Evolutionary conservation across 1,284 basidiomycete species (phyloP).

Genomic region (Moniliophthora roreri): DNA sequence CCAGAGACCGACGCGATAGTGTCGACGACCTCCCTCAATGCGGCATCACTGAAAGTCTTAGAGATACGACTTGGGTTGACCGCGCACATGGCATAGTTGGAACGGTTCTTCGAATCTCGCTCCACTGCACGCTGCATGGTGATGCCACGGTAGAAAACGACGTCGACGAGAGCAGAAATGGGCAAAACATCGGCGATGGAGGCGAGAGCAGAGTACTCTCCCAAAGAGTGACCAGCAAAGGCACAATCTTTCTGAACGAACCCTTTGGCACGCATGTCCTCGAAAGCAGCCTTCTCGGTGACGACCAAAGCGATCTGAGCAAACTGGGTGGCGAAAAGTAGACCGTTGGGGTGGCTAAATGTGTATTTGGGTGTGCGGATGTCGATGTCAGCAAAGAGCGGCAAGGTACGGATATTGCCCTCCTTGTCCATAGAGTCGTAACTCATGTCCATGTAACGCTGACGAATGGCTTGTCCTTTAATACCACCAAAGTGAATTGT

Average conservation of each 20-base stretch:
- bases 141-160: constrained; percentile 99
- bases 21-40: constrained; percentile 94
- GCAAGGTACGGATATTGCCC: constrained; percentile 91
- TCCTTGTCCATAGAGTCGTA: constrained; percentile 97
- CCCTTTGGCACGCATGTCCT: constrained; percentile 96
- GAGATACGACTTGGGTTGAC: constrained; percentile 96
- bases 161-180: constrained; percentile 94
- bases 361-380: constrained; percentile 93
- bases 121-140: constrained; percentile 99
- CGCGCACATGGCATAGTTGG: constrained; percentile 98
- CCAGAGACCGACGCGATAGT: constrained; percentile 77
- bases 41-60: constrained; percentile 89
- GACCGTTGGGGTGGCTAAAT: constrained; percentile 93
- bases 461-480: constrained; percentile 96
- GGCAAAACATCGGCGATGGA: constrained; percentile 96
- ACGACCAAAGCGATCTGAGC: constrained; percentile 98
- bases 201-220: constrained; percentile 97
- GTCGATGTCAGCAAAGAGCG: constrained; percentile 92
- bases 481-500: constrained; percentile 99
- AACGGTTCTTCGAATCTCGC: constrained; percentile 89
- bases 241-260: constrained; percentile 90
- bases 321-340: constrained; percentile 97
- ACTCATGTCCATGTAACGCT: constrained; percentile 98
- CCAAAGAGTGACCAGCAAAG: constrained; percentile 97
- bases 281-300: constrained; percentile 96